Conservation (phyloP, 2,329 filamentous ascomycete genomes). For the Colletotrichum lini region DNA sequence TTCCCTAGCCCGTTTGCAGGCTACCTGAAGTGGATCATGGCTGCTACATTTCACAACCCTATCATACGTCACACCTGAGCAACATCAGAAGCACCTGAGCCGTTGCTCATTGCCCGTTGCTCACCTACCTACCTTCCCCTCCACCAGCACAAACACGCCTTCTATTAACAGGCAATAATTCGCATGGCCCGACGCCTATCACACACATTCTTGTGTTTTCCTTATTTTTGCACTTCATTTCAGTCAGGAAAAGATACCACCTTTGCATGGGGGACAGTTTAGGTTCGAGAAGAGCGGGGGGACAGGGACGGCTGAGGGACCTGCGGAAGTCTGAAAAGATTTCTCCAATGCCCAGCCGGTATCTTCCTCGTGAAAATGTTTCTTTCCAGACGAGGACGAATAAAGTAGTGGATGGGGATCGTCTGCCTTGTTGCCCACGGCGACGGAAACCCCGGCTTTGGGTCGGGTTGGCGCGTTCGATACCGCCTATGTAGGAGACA, state of each 20-base stretch:
- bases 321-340: neutral
- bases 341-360: constrained; percentile 3
- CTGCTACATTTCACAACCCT: constrained; percentile 8
- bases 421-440: neutral
- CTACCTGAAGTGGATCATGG: constrained; percentile 16
- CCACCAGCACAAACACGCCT: neutral
- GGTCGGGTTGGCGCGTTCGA: constrained; percentile 19
- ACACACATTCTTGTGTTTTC: constrained; percentile 15
- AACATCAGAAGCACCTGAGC: constrained; percentile 7
- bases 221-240: constrained; percentile 36
- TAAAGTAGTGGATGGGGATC: neutral
- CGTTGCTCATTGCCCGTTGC: neutral
- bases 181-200: constrained; percentile 24
- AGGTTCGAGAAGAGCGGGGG: constrained; percentile 27
- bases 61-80: constrained; percentile 7
- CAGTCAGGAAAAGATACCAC: constrained; percentile 45
- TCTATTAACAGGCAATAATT: constrained; percentile 32
- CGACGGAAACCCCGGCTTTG: neutral
- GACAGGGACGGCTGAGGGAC: neutral
- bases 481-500: constrained; percentile 23
- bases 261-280: constrained; percentile 28
- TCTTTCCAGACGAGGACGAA: neutral
- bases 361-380: neutral
- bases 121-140: constrained; percentile 6
- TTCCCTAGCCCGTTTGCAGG: constrained; percentile 7